phyloP scores from a whole-genome alignment of 1,284 basidiomycete species.

The Meira nashicola region DNA sequence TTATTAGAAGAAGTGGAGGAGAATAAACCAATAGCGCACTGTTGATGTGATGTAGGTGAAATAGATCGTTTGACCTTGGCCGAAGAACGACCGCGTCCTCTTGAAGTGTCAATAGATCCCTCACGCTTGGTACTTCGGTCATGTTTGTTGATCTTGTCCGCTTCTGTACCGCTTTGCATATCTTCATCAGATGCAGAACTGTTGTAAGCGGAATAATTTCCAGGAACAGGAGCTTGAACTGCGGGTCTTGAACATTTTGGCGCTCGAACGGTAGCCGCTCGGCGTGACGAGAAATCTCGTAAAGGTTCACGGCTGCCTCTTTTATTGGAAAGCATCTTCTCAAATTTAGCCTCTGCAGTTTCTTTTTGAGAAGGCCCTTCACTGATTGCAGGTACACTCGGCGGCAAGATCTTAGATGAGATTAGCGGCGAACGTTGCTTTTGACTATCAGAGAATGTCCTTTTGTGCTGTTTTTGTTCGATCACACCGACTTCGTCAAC shows the following conservation, averaged over 20 bases:
- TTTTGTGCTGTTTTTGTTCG: no score
- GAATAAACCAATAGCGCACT: constrained; percentile 39
- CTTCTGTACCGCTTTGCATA: background rate
- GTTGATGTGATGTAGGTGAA: constrained; percentile 14
- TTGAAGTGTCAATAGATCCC: background rate
- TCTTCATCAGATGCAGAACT: constrained; percentile 12
- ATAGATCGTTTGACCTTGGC: background rate
- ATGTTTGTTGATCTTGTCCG: background rate
- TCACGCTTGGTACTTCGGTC: background rate
- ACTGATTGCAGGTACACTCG: no score
- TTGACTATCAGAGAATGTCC: no score
- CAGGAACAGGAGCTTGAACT: constrained; percentile 36
- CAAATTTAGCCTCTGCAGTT: no score
- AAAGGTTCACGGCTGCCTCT: no score
- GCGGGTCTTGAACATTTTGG: constrained; percentile 25
- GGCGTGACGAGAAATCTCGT: no score
- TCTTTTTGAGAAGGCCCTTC: no score
- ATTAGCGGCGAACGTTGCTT: no score
- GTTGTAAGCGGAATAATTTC: constrained; percentile 25
- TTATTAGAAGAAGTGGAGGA: constrained; percentile 2
- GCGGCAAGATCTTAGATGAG: no score
- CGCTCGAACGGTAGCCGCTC: no score
- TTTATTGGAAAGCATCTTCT: no score
- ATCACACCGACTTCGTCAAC: no score
- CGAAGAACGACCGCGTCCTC: background rate